phyloP scores from a whole-genome alignment of 371 early-diverging fungal species.

The Parasitella parasitica region DNA sequence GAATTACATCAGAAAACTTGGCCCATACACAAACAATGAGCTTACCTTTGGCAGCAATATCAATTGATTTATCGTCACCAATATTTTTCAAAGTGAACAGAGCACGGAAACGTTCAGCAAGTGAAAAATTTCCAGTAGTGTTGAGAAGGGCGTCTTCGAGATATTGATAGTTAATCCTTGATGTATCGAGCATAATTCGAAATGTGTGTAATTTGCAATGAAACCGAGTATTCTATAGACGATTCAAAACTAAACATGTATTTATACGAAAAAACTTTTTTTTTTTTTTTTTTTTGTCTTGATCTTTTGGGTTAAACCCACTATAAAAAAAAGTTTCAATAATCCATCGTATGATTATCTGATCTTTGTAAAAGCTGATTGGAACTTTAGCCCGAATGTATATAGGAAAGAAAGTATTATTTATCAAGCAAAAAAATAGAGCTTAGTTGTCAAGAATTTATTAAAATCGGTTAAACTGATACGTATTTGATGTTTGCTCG shows the following conservation, averaged over 20 bases:
- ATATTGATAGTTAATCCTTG: conserved; percentile 37
- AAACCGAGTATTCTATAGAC: not conserved
- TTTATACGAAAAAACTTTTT: not conserved
- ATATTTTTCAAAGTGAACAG: conserved; percentile 94
- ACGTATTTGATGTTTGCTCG: too few relatives aligned
- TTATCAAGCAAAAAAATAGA: too few relatives aligned
- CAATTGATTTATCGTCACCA: conserved; percentile 73
- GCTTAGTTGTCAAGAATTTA: too few relatives aligned
- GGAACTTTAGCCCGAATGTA: too few relatives aligned
- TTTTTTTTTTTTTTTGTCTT: not conserved
- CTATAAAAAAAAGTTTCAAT: not conserved
- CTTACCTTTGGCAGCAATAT: conserved; percentile 85
- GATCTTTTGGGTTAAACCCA: not conserved
- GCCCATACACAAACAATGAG: too few relatives aligned
- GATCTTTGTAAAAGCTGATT: not conserved
- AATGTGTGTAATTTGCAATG: not conserved
- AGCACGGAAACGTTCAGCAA: conserved; percentile 91
- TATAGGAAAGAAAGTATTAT: too few relatives aligned
- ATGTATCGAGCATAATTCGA: conserved; percentile 10
- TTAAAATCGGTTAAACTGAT: too few relatives aligned
- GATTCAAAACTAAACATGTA: not conserved
- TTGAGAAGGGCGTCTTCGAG: conserved; percentile 64
- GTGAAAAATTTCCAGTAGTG: conserved; percentile 56
- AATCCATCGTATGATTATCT: not conserved
- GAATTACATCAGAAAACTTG: too few relatives aligned